phyloP scores from a whole-genome alignment of 2,329 filamentous ascomycete species.

The Colletotrichum sp. region DNA sequence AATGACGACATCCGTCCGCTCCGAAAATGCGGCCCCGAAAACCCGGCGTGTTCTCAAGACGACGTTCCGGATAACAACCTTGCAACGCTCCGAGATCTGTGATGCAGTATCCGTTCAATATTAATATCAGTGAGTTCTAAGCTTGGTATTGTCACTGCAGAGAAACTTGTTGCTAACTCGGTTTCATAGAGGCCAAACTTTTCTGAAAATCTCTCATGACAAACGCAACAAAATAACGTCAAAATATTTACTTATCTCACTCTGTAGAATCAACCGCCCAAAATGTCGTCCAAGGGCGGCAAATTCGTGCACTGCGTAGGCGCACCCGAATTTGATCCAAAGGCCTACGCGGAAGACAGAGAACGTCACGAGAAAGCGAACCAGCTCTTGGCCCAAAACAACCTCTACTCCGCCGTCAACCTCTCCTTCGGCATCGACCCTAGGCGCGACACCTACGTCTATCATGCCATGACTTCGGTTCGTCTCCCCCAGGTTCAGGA shows the following conservation, averaged over 20 bases:
- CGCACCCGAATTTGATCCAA: conserved; percentile 48
- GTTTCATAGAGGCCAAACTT: neutral
- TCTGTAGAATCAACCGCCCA: neutral
- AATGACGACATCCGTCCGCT: conserved; percentile 20
- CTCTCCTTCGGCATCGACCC: conserved; percentile 47
- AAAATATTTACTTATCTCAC: neutral
- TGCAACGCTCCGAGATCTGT: neutral
- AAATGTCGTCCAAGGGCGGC: conserved; percentile 1
- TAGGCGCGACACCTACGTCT: conserved; percentile 50
- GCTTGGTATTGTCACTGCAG: neutral
- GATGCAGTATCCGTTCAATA: neutral
- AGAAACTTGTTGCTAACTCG: neutral
- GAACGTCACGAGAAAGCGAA: conserved; percentile 40
- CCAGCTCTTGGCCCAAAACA: conserved; percentile 41
- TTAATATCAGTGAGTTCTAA: neutral
- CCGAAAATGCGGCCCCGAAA: conserved; percentile 18
- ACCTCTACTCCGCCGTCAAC: conserved; percentile 50
- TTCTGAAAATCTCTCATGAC: neutral
- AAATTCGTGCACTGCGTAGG: conserved; percentile 47
- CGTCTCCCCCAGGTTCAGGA: conserved; percentile 53
- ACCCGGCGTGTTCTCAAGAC: neutral
- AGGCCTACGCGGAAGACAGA: conserved; percentile 41
- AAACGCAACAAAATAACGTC: neutral
- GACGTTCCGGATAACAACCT: neutral
- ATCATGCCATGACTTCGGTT: conserved; percentile 57